Conservation (phyloP, 2,329 filamentous ascomycete species). For the Conoideocrella luteorostrata region DNA sequence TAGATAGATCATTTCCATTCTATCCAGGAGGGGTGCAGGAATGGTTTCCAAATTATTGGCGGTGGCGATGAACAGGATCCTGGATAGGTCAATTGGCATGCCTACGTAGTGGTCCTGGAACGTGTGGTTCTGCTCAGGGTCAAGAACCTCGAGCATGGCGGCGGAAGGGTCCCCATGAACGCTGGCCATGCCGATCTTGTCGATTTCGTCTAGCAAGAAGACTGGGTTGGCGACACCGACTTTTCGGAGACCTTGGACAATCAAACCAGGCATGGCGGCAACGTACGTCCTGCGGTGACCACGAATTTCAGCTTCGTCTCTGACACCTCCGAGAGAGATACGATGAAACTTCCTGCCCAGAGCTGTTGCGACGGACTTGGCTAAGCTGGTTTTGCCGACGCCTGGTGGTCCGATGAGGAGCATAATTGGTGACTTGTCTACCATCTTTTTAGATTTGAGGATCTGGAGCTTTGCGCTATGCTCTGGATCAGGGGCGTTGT, state of each 20-base stretch:
- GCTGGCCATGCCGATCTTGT: slow-evolving; percentile 88
- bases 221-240: slow-evolving; percentile 94
- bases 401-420: slow-evolving; percentile 89
- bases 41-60: slow-evolving; percentile 95
- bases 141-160: slow-evolving; percentile 95
- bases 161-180: slow-evolving; percentile 94
- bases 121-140: slow-evolving; percentile 92
- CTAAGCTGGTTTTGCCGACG: slow-evolving; percentile 91
- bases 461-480: slow-evolving; percentile 61
- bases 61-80: slow-evolving; percentile 95
- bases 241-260: slow-evolving; percentile 91
- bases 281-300: slow-evolving; percentile 95
- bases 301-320: slow-evolving; percentile 94
- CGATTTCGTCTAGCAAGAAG: slow-evolving; percentile 92
- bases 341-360: slow-evolving; percentile 93
- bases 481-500: slow-evolving; percentile 17
- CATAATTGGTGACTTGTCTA: slow-evolving; percentile 93
- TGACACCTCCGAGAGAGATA: slow-evolving; percentile 90
- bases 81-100: slow-evolving; percentile 91
- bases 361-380: slow-evolving; percentile 85
- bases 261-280: slow-evolving; percentile 94
- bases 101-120: slow-evolving; percentile 97
- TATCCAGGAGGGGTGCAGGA: slow-evolving; percentile 84
- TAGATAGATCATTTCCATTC: slow-evolving; percentile 93
- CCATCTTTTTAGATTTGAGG: slow-evolving; percentile 74